These are phyloP conservation scores for Dactylis glomerata DNA, from an alignment of 176 grass and related monocot species.

Conservation along the genomic window DNA sequence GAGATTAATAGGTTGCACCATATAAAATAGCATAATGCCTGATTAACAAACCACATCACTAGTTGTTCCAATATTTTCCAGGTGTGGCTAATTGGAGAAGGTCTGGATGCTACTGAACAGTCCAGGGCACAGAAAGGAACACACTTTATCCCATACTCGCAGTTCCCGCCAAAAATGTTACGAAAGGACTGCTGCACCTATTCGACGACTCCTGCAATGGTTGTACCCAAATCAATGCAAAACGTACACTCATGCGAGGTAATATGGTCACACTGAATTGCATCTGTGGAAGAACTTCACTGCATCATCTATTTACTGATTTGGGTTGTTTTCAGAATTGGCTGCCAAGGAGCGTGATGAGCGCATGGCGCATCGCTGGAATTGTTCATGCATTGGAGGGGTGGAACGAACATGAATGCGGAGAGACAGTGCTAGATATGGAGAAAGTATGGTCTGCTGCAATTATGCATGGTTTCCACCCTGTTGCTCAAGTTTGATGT, in stretches of 20 bases:
- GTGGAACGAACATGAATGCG: constrained; percentile 66
- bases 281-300: background rate
- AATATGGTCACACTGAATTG: background rate
- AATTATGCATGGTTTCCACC: constrained; percentile 63
- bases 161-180: constrained; percentile 60
- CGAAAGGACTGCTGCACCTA: constrained; percentile 68
- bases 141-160: constrained; percentile 65
- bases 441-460: constrained; percentile 71
- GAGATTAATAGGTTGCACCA: background rate
- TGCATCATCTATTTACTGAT: background rate
- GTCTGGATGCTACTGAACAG: constrained; percentile 50
- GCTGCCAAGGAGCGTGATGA: constrained; percentile 93
- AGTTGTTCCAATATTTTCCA: constrained; percentile 31
- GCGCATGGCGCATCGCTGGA: constrained; percentile 71
- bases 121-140: constrained; percentile 68
- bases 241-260: constrained; percentile 91
- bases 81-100: constrained; percentile 84
- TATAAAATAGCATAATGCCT: background rate
- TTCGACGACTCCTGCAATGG: constrained; percentile 64
- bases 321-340: constrained; percentile 61
- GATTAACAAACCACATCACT: constrained; percentile 1
- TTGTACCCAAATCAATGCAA: constrained; percentile 62
- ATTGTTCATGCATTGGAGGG: constrained; percentile 78
- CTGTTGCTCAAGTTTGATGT: constrained; percentile 37
- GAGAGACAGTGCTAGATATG: constrained; percentile 56